Base-by-base conservation (phyloP, 202 grass and related monocot genomes). In the Miscanthus sacchariflorus region DNA sequence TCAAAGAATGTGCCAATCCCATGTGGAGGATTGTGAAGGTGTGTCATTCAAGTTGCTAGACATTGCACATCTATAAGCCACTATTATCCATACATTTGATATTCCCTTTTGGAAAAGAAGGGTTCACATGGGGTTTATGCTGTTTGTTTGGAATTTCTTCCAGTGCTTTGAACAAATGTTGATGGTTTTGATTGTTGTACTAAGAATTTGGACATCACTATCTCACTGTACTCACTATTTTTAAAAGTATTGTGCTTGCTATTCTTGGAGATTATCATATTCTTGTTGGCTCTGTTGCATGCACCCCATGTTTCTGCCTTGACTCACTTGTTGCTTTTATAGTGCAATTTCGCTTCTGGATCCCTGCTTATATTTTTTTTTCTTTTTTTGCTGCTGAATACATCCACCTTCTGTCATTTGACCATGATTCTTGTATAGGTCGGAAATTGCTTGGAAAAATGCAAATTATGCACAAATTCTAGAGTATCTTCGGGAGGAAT, bases 401-500 rank as follows among this genome's bases (percentile, higher is more conserved):
- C 15, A 80, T 68, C 17, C 24, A 68, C 10, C 9, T 54, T 73
- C 72, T 68, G 33, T 44, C 43, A 82, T 78, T 30, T 21, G 50
- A 70, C 50, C 27, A 65, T 54, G 6, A 33, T 70, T 40, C 65
- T 72, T 84, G 24, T 24, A 12, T 84, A 98, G 93, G 88, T 98
- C 95, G 28, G 95, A 98, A 91, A 98, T 98, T 89, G 95, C 95
- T 83, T 98, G 95, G 93, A 95, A 95, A 93, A 98, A 95, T 92
- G 88, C 95, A 77, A 98, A 98, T 86, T 98, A 95, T 84, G 90
- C 95, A 3, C 93, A 98, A 64, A 95, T 98, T 83, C 76, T 98
- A 78, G 95, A 98, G 86, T 95, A 92, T 59, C 90, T 95, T 27
- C 64, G 93, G 81, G 95, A 98, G 69, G 95, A 98, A 83, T 98